phyloP scores from a whole-genome alignment of 345 rosid genomes.

The Moricandia moricandioides region DNA sequence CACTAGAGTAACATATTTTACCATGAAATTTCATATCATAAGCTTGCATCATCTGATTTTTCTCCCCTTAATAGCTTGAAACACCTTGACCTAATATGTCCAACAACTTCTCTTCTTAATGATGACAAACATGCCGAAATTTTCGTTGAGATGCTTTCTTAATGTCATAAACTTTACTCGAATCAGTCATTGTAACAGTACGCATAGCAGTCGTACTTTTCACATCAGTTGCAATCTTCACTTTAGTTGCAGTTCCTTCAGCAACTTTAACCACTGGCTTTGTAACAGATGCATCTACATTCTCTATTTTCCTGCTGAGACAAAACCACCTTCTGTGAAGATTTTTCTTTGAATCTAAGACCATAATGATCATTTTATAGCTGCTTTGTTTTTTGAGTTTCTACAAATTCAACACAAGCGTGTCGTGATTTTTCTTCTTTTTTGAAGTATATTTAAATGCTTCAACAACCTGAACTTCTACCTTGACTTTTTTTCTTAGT shows the following conservation, averaged over 20 bases:
- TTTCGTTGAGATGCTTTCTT: neutral
- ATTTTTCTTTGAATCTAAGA: no score
- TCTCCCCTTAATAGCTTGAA: neutral
- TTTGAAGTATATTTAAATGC: no score
- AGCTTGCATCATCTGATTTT: neutral
- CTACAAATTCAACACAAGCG: no score
- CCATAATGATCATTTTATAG: no score
- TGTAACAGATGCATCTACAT: no score
- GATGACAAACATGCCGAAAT: neutral
- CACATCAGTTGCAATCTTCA: neutral
- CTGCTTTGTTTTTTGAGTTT: no score
- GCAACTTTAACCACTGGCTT: no score
- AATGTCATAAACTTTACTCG: neutral
- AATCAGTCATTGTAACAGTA: neutral
- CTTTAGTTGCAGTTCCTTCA: neutral
- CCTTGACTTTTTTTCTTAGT: no score
- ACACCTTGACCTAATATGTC: neutral
- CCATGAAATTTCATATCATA: neutral
- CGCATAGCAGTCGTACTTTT: neutral
- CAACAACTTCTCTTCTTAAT: neutral
- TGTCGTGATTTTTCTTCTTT: no score
- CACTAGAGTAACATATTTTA: neutral
- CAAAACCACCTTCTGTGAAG: no score
- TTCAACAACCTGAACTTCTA: no score
- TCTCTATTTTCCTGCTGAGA: neutral